Evolutionary conservation across 2,329 filamentous ascomycete genomes (phyloP), one percentile per base, ranked within the genome.

Genomic region (Pseudogymnoascus sp.): DNA sequence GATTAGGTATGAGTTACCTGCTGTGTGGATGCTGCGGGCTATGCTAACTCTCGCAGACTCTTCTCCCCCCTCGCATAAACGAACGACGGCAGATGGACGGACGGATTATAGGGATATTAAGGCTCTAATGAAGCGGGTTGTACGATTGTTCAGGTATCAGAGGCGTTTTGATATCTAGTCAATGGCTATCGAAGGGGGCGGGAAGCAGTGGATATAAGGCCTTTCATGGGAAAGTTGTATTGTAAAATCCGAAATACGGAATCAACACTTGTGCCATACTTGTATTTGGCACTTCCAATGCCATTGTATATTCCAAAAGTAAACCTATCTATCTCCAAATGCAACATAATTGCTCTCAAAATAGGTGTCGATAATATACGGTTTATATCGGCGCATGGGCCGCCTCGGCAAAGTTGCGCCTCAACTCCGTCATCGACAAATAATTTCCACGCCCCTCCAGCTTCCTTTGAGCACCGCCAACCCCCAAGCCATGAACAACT

Each of bases 51-150:
- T 16, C 62, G 26, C 63, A 87, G 85, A 73, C 81, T 87, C 67
- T 79, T 88, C 69, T 87, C 85, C 62, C 85, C 85, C 66, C 84
- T 88, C 71, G 85, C 83, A 67, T 88, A 84, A 72, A 46, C 50
- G 43, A 37, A 62, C 43, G 26, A 50, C 22, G 46, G 28, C n/a
- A 33, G 26, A 50, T 19, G 60, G 14, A 46, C 3, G 24, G 50
- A 59, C 16, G 50, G 16, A 11, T 31, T 35, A 31, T 19, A 19
- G 50, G 26, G 33, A 31, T 35, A 19, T 14, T 6, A 35, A n/a
- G 26, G 16, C 33, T 35, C 12, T 35, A 31, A 59, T 59, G 50
- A 59, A 59, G 50, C 50, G 50, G 50, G 33, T 59, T 59, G 50
- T 59, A 59, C 33, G 50, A 59, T 35, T 59, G 33, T 59, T 43